Evolutionary conservation across 257 asterid species (phyloP).

Genomic region (Agastache rugosa): DNA sequence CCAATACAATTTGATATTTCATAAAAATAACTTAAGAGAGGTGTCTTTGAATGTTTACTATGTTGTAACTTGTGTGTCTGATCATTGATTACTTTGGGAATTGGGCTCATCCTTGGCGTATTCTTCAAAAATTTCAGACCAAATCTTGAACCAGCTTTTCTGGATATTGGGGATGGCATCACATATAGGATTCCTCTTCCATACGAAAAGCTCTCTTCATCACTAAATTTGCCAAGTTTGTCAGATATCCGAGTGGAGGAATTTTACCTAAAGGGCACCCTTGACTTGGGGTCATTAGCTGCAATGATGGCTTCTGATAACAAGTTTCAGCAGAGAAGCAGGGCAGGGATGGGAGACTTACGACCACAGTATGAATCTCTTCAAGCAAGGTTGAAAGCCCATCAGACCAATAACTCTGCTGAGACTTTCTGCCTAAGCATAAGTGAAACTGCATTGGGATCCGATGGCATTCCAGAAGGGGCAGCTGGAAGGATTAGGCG

Average conservation of each 20-base stretch:
- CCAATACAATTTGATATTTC: neutral
- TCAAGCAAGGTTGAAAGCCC: conserved; percentile 79
- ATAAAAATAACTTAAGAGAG: conserved; percentile 11
- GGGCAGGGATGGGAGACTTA: conserved; percentile 74
- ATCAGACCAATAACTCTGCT: conserved; percentile 50
- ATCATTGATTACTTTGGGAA: conserved; percentile 27
- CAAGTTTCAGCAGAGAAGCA: conserved; percentile 60
- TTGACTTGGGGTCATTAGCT: conserved; percentile 93
- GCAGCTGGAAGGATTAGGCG: conserved; percentile 90
- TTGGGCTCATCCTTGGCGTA: conserved; percentile 32
- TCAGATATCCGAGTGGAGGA: conserved; percentile 89
- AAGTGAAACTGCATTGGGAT: conserved; percentile 73
- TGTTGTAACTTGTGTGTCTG: conserved; percentile 26
- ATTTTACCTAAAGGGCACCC: conserved; percentile 94
- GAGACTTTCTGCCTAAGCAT: conserved; percentile 74
- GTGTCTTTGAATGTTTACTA: conserved; percentile 19
- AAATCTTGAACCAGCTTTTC: conserved; percentile 78
- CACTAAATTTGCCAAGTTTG: conserved; percentile 75
- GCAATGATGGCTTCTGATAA: conserved; percentile 90
- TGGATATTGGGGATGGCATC: conserved; percentile 95
- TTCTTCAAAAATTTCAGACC: conserved; percentile 57
- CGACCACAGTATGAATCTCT: conserved; percentile 85
- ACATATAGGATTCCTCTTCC: conserved; percentile 91
- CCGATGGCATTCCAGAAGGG: conserved; percentile 93
- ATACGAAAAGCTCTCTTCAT: conserved; percentile 74